Evolutionary conservation across 306 rosid species (phyloP).

Genomic region (Sindora glabra): DNA sequence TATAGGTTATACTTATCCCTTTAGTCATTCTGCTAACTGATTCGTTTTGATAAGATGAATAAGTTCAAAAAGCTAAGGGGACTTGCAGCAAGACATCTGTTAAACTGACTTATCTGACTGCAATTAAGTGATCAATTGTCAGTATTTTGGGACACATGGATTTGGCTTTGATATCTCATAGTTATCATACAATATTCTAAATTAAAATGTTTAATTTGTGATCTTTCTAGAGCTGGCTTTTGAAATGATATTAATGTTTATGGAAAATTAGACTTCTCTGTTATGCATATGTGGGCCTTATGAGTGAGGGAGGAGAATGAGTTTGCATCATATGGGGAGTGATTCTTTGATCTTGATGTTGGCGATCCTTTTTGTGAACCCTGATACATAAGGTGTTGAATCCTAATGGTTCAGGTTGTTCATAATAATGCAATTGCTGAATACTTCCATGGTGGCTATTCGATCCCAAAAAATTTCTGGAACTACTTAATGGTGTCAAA

Average conservation of each 20-base stretch:
- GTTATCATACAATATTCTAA: background rate
- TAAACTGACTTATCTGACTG: background rate
- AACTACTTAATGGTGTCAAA: conserved; percentile 69
- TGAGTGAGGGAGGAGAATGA: background rate
- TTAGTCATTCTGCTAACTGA: background rate
- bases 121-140: background rate
- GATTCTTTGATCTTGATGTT: background rate
- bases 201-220: background rate
- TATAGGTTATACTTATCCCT: background rate
- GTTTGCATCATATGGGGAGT: background rate
- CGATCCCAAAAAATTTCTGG: conserved; percentile 83
- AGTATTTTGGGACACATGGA: background rate
- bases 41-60: background rate
- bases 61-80: background rate
- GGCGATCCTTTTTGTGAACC: background rate
- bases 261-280: background rate
- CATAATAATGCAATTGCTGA: conserved; percentile 87
- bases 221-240: conserved; percentile 5
- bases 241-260: background rate
- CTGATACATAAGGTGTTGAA: background rate
- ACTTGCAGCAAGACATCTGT: background rate
- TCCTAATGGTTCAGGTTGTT: conserved; percentile 52
- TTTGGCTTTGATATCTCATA: background rate
- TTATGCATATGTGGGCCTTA: conserved; percentile 7
- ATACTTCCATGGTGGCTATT: conserved; percentile 73